Base-by-base conservation (phyloP, 164 flowering plant genomes). In the Aristolochia contorta region DNA sequence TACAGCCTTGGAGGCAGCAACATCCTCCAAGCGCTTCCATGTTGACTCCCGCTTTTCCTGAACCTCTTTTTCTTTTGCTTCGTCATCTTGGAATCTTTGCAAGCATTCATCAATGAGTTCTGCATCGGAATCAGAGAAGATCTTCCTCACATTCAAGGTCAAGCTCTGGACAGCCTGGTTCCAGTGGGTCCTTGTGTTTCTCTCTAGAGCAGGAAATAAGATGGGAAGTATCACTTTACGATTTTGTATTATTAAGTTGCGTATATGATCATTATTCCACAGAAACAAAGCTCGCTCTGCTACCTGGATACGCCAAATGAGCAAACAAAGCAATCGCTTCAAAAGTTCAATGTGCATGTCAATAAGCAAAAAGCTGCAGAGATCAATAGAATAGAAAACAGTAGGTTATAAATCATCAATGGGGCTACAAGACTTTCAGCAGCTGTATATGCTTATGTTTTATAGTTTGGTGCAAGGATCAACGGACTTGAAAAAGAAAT, bases 231-330 rank as follows among this genome's bases (percentile, higher is more conserved):
- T 83, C 33, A 83, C 83, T 60, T 66, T 79, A 12, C 78, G 77
- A 67, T 86, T 86, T 62, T 77, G 80, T n/a, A 66, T 80, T 57
- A 84, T 86, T 64, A 88, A 71, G 70, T 74, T 81, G 37, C 82
- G 72, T 64, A 88, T 80, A 75, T 88, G 92, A 65, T 86, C 92
- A 21, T 88, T 88, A 77, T 88, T 88, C 96, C 96, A 88, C 60
- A 88, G 71, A 62, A 86, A 88, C 63, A 88, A 68, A 18, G 92
- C 79, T 12, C 92, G 80, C 54, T 86, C 96, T 27, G 96, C 92
- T 21, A 88, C 92, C 96, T 88, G 80, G 50, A 57, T 25, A 46
- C 24, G 51, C 24, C 6, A 50, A 24, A 61, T 2, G 30, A 57
- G 48, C n/a, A 57, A 47, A 25, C 30, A 37, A 37, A 37, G 1